phyloP scores from a whole-genome alignment of 306 rosid species.

The Oemleria cerasiformis region DNA sequence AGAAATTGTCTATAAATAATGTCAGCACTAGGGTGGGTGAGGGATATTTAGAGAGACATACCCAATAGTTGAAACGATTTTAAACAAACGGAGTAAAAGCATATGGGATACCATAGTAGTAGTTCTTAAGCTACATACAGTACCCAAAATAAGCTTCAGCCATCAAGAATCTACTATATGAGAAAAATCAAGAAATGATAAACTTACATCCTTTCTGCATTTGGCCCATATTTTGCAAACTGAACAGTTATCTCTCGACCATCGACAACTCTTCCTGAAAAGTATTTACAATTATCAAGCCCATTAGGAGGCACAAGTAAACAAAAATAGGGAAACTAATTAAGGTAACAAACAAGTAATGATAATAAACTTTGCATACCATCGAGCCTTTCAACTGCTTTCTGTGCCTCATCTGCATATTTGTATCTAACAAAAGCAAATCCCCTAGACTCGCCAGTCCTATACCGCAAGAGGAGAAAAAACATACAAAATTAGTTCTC shows the following conservation, averaged over 20 bases:
- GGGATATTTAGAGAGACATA: neutral
- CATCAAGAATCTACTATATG: neutral
- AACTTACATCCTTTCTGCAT: constrained; percentile 90
- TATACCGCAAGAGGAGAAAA: constrained; percentile 12
- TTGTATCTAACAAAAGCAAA: constrained; percentile 92
- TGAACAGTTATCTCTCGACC: constrained; percentile 94
- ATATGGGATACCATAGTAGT: neutral
- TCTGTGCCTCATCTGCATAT: constrained; percentile 85
- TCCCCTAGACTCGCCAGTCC: constrained; percentile 91
- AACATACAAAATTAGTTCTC: neutral
- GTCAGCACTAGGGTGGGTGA: neutral
- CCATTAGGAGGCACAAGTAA: neutral
- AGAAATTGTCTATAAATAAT: neutral
- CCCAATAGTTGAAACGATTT: neutral
- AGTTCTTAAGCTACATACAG: neutral
- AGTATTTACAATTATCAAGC: neutral
- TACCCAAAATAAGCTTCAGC: neutral
- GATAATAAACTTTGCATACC: constrained; percentile 34
- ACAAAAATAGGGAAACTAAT: neutral
- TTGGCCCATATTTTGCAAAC: constrained; percentile 92
- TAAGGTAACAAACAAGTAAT: neutral
- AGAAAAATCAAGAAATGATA: neutral
- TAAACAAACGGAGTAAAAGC: neutral
- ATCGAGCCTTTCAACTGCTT: constrained; percentile 87
- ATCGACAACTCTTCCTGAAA: constrained; percentile 76